phyloP scores from a whole-genome alignment of 495 filamentous ascomycete genomes.

The Aspergillus asperescens region DNA sequence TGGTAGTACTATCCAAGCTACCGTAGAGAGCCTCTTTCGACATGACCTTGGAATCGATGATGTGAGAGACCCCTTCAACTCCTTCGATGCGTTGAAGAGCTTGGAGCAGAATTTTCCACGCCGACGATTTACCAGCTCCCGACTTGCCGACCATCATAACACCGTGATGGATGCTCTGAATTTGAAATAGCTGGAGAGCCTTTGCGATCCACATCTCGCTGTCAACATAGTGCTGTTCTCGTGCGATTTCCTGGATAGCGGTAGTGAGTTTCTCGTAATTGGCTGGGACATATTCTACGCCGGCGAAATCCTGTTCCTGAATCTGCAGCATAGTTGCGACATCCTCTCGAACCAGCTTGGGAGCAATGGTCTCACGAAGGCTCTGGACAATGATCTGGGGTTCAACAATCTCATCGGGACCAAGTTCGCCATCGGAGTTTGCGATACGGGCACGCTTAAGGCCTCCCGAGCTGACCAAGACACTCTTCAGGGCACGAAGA shows the following conservation, averaged over 20 bases:
- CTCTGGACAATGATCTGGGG: slow-evolving; percentile 99
- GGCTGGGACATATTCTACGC: slow-evolving; percentile 86
- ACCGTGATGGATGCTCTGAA: slow-evolving; percentile 95
- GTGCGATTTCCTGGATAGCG: slow-evolving; percentile 76
- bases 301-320: slow-evolving; percentile 82
- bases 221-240: slow-evolving; percentile 75
- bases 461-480: slow-evolving; percentile 92
- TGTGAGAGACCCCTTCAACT: slow-evolving; percentile 89
- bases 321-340: slow-evolving; percentile 82
- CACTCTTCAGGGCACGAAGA: slow-evolving; percentile 94
- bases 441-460: slow-evolving; percentile 81
- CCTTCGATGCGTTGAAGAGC: slow-evolving; percentile 87
- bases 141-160: slow-evolving; percentile 99
- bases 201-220: slow-evolving; percentile 96
- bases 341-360: slow-evolving; percentile 88
- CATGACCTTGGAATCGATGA: slow-evolving; percentile 99
- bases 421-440: slow-evolving; percentile 48
- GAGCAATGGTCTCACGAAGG: slow-evolving; percentile 95
- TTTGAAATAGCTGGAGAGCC: slow-evolving; percentile 92
- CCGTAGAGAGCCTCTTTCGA: slow-evolving; percentile 96
- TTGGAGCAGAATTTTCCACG: slow-evolving; percentile 91
- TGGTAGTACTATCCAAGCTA: slow-evolving; percentile 88
- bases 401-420: slow-evolving; percentile 72
- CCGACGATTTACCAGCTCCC: slow-evolving; percentile 87
- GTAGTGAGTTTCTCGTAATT: slow-evolving; percentile 71